Evolutionary conservation across 2,329 filamentous ascomycete species (phyloP), one percentile per base, ranked within the genome.

Genomic region (Colletotrichum chrysophilum): DNA sequence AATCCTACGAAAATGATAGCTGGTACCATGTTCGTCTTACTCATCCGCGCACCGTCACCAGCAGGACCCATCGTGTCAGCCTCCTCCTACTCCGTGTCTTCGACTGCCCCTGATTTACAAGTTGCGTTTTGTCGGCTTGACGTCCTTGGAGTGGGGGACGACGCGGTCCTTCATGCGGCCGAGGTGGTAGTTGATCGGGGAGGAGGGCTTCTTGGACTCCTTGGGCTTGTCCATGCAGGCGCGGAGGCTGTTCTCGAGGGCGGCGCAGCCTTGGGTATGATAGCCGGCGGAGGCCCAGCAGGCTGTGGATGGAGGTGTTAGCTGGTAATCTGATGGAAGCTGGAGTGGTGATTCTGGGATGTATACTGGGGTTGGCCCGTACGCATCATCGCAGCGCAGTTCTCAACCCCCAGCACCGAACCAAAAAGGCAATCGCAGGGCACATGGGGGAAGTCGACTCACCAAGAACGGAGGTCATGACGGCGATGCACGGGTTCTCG

Each of bases 141-240:
- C 62, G 64, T 71, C 70, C 70, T 74, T 74, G 26, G 28, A 55
- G 36, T 75, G 60, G 6, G 71, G 71, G 12, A 76, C 55, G 36
- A 75, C 56, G 43, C 64, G 71, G 62, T 76, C 93, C 90, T 86
- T 93, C 91, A 88, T 97, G 88, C 97, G 92, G 79, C 91, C 91
- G 58, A 98, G 88, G 84, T 98, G 96, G 89, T 96, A 96, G 87
- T 98, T 98, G 91, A 98, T 96, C 84, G 93, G 96, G 87, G 93
- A 95, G 83, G 91, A 91, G 36, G 83, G 81, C 67, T 84, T 82
- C 14, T 85, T 80, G 58, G 85, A 80, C 75, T 84, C 88, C 88
- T 81, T 92, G 77, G 93, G 93, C 71, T 91, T 91, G 87, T 98
- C 96, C 95, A 98, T 98, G 86, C 92, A 94, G 36, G 85, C 84